Evolutionary conservation across 2,329 filamentous ascomycete genomes (phyloP).

Genomic region (Aureobasidium sp.): DNA sequence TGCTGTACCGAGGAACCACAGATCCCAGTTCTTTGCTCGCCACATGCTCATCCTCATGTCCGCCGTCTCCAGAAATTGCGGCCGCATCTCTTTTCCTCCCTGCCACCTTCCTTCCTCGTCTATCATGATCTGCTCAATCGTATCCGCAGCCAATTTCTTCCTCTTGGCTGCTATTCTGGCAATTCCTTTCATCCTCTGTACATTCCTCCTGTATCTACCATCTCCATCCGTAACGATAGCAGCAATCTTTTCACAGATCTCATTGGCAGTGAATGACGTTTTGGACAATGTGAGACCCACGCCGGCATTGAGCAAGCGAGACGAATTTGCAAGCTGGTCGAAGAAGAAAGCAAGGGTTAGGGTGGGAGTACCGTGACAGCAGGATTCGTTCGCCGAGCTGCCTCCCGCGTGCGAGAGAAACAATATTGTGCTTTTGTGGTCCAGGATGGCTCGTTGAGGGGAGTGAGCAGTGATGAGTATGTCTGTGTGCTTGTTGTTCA

Average conservation of each 20-base stretch:
- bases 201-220: not conserved
- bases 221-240: not conserved
- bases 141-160: not conserved
- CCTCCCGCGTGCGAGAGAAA: not conserved
- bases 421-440: not conserved
- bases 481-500: too few relatives aligned
- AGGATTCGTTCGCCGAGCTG: not conserved
- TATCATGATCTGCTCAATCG: not conserved
- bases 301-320: not conserved
- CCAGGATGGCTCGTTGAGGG: not conserved
- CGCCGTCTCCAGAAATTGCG: not conserved
- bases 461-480: not conserved
- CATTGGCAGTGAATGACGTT: not conserved
- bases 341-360: not conserved
- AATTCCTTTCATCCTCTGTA: not conserved
- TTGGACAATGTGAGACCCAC: not conserved
- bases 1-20: too few relatives aligned
- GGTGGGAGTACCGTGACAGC: not conserved
- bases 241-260: not conserved
- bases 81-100: not conserved
- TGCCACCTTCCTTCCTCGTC: not conserved
- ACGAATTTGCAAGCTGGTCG: not conserved
- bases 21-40: not conserved
- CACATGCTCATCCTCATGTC: not conserved
- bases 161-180: not conserved